Evolutionary conservation across 306 rosid genomes (phyloP).

Genomic region (Inga laurina): DNA sequence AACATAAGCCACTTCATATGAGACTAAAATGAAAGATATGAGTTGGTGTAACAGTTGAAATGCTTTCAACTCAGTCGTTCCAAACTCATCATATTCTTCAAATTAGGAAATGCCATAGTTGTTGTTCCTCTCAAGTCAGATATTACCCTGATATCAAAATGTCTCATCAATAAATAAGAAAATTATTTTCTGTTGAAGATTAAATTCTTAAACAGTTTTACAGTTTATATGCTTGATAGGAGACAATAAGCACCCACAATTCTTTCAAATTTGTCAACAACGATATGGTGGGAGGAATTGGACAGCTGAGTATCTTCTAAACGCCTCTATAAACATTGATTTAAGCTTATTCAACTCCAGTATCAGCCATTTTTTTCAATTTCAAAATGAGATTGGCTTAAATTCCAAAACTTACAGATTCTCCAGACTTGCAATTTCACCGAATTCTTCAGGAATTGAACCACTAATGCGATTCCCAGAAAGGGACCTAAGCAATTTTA

Average conservation of each 20-base stretch:
- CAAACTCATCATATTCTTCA: constrained; percentile 45
- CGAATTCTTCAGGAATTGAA: constrained; percentile 60
- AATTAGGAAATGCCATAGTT: constrained; percentile 55
- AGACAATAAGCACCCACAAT: constrained; percentile 44
- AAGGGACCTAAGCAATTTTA: constrained; percentile 47
- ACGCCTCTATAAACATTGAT: neutral
- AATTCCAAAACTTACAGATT: constrained; percentile 51
- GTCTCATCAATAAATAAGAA: constrained; percentile 31
- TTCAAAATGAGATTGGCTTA: neutral
- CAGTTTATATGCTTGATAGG: neutral
- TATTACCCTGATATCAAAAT: constrained; percentile 63
- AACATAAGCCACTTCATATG: constrained; percentile 24
- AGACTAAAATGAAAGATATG: neutral
- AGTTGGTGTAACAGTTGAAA: neutral
- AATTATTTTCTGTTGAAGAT: neutral
- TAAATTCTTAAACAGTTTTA: neutral
- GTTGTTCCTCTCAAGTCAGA: constrained; percentile 66
- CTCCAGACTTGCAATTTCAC: constrained; percentile 50
- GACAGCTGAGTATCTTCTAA: constrained; percentile 17
- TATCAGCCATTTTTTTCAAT: neutral
- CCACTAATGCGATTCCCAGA: constrained; percentile 66
- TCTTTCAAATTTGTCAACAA: constrained; percentile 38
- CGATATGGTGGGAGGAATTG: constrained; percentile 61
- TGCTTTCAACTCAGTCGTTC: constrained; percentile 40
- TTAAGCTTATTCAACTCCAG: neutral